phyloP scores from a whole-genome alignment of 345 rosid genomes.

The Acer negundo region DNA sequence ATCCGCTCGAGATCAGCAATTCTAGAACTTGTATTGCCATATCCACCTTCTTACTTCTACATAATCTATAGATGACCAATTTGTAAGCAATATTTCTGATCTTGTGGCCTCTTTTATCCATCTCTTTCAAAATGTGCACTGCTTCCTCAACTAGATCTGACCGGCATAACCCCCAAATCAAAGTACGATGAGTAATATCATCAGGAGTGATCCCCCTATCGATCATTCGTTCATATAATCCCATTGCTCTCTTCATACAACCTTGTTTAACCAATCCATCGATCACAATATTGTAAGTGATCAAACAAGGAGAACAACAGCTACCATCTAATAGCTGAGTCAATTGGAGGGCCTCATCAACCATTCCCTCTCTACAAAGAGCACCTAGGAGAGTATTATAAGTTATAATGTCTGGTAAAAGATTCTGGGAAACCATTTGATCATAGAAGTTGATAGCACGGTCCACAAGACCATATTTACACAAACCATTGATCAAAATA shows the following conservation, averaged over 20 bases:
- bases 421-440: constrained; percentile 57
- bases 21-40: constrained; percentile 68
- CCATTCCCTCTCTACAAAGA: constrained; percentile 69
- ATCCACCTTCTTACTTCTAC: constrained; percentile 58
- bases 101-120: constrained; percentile 48
- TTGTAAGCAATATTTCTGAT: constrained; percentile 50
- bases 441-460: constrained; percentile 66
- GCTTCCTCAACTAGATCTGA: constrained; percentile 56
- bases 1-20: constrained; percentile 56
- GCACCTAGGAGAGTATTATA: constrained; percentile 73
- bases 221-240: constrained; percentile 53
- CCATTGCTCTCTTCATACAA: constrained; percentile 52
- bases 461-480: constrained; percentile 63
- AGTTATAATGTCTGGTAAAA: constrained; percentile 73
- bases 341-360: constrained; percentile 61
- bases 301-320: constrained; percentile 60
- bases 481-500: constrained; percentile 75
- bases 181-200: constrained; percentile 66
- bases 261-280: constrained; percentile 67
- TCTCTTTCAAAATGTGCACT: constrained; percentile 55
- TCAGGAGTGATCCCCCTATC: constrained; percentile 62
- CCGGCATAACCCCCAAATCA: constrained; percentile 69
- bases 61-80: constrained; percentile 56
- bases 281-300: constrained; percentile 71
- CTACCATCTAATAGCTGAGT: constrained; percentile 44